Percentiles rank a stretch among this genome's conserved stretches.
Evolutionary conservation across 257 asterid species (phyloP).

Genomic region (Eucommia ulmoides): DNA sequence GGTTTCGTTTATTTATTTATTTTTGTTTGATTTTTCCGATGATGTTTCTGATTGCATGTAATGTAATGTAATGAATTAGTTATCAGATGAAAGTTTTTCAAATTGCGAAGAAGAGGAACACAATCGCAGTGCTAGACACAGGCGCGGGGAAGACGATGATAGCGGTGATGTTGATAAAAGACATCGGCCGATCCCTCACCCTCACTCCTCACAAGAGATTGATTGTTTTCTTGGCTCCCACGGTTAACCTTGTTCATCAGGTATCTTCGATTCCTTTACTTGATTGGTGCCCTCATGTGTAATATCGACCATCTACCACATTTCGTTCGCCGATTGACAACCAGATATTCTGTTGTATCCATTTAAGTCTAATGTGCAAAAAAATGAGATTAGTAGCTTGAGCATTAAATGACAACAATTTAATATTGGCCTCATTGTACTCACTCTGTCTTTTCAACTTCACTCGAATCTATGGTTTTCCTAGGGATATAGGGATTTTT

Average conservation of each 20-base stretch:
- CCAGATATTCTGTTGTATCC: neutral
- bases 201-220: constrained; percentile 34
- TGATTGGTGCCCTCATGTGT: too few species aligned
- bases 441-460: too few species aligned
- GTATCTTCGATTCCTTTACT: constrained; percentile 17
- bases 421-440: neutral
- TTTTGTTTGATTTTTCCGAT: constrained; percentile 1
- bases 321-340: too few species aligned
- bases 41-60: constrained; percentile 10
- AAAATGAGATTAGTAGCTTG: neutral
- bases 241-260: constrained; percentile 83
- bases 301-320: too few species aligned
- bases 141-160: constrained; percentile 48
- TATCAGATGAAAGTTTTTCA: constrained; percentile 51
- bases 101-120: constrained; percentile 69
- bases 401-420: neutral
- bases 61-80: constrained; percentile 13
- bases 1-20: constrained; percentile 1
- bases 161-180: constrained; percentile 62
- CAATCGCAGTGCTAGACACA: constrained; percentile 55
- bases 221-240: constrained; percentile 68
- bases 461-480: too few species aligned
- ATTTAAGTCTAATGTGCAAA: neutral
- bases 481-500: too few species aligned
- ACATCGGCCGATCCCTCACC: constrained; percentile 41